Conservation (phyloP, 805 yeast species). For the Starmerella apis region DNA sequence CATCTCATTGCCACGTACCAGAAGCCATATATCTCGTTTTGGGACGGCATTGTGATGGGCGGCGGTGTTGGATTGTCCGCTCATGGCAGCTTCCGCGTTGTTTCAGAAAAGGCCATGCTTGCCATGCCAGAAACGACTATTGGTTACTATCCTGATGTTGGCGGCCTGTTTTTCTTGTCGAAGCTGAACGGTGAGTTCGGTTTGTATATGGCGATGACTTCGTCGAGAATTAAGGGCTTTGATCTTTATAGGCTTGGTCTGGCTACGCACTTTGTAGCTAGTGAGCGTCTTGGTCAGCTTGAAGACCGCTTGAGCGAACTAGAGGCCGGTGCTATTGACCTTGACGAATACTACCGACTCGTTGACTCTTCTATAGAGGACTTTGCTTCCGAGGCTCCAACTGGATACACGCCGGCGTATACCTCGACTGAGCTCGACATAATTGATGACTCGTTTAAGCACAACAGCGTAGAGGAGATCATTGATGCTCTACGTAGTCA, state of each 20-base stretch:
- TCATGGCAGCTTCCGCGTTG: conserved; percentile 85
- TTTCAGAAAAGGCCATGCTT: conserved; percentile 80
- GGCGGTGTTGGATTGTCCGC: conserved; percentile 92
- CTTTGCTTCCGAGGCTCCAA: conserved; percentile 41
- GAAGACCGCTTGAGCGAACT: conserved; percentile 55
- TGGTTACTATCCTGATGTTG: conserved; percentile 95
- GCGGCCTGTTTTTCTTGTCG: conserved; percentile 81
- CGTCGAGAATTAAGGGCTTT: conserved; percentile 61
- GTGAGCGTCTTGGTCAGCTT: conserved; percentile 51
- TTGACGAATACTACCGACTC: conserved; percentile 34
- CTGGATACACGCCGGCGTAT: conserved; percentile 44
- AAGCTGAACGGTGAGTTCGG: conserved; percentile 75
- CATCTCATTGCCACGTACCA: conserved; percentile 67
- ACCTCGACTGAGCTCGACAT: conserved; percentile 46
- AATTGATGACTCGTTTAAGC: conserved; percentile 60
- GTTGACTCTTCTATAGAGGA: conserved; percentile 71
- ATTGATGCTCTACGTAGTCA: conserved; percentile 37
- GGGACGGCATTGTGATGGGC: conserved; percentile 94
- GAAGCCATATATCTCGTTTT: conserved; percentile 76
- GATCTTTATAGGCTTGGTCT: conserved; percentile 78
- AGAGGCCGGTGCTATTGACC: conserved; percentile 31
- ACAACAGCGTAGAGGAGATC: conserved; percentile 43
- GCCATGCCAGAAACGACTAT: conserved; percentile 99
- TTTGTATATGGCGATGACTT: conserved; percentile 75
- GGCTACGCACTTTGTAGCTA: conserved; percentile 81